These are phyloP conservation scores for Pouteria campechiana DNA, from an alignment of 179 eudicot genomes.

Conservation along the genomic window DNA sequence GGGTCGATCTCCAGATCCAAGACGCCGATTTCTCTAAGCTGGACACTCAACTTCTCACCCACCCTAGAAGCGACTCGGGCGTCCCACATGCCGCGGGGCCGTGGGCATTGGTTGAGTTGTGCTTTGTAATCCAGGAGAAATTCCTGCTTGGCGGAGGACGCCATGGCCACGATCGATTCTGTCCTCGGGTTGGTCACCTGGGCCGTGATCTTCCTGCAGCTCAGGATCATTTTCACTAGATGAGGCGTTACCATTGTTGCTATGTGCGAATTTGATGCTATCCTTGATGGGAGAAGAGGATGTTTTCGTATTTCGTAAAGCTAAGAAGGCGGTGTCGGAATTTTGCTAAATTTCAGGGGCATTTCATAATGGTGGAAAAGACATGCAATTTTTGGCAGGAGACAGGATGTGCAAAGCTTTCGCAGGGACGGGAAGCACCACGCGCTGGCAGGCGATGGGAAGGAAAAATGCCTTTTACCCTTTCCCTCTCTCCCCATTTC, in stretches of 20 bases:
- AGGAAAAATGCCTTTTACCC: no score
- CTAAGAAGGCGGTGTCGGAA: no score
- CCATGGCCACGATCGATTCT: conserved; percentile 65
- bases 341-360: no score
- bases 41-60: conserved; percentile 61
- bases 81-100: conserved; percentile 43
- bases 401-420: no score
- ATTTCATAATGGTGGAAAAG: no score
- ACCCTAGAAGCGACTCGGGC: conserved; percentile 39
- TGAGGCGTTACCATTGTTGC: conserved; percentile 13
- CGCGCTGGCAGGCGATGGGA: no score
- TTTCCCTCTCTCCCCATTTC: no score
- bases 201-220: conserved; percentile 63
- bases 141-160: conserved; percentile 62
- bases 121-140: conserved; percentile 34
- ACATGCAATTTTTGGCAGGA: no score
- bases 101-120: conserved; percentile 38
- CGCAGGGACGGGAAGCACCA: no score
- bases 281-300: no score
- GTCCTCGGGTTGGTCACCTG: conserved; percentile 45
- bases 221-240: conserved; percentile 41
- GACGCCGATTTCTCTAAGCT: conserved; percentile 41
- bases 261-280: no score
- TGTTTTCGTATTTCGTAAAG: no score
- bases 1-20: conserved; percentile 28